Evolutionary conservation across 176 grass and related monocot species (phyloP).

Genomic region (Oryza coarctata): DNA sequence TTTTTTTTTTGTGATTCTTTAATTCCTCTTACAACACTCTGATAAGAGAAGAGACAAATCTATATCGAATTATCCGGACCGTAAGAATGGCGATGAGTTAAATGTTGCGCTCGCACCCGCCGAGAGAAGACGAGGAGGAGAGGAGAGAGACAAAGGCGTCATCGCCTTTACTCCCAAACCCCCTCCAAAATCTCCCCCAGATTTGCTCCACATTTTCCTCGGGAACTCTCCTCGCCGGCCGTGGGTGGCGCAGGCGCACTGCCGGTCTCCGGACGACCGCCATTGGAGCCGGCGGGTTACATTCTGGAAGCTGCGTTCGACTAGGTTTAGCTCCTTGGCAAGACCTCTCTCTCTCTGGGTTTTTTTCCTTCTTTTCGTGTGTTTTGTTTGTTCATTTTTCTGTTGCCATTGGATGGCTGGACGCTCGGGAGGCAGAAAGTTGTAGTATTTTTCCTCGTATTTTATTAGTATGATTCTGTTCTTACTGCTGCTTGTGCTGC

Average conservation of each 20-base stretch:
- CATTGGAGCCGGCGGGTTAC: neutral
- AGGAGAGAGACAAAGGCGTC: neutral
- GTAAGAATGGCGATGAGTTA: too few species aligned
- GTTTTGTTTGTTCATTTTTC: neutral
- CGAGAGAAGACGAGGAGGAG: neutral
- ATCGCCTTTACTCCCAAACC: neutral
- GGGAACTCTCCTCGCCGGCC: neutral
- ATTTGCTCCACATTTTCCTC: slow-evolving; percentile 31
- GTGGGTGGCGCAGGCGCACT: too few species aligned
- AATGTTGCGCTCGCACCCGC: slow-evolving; percentile 27
- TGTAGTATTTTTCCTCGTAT: neutral
- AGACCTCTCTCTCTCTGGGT: neutral
- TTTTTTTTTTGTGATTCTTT: too few species aligned
- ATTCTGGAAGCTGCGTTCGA: neutral
- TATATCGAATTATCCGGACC: too few species aligned
- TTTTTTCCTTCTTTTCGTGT: neutral
- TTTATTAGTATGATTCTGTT: neutral
- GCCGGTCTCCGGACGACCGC: too few species aligned
- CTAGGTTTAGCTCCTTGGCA: slow-evolving; percentile 3
- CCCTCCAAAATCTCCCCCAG: neutral
- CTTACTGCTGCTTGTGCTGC: neutral
- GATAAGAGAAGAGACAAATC: too few species aligned
- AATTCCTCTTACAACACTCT: too few species aligned
- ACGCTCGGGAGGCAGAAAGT: neutral
- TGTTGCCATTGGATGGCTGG: neutral